phyloP scores from a whole-genome alignment of 352 stramenopile genomes.

The Globisporangium lucens region DNA sequence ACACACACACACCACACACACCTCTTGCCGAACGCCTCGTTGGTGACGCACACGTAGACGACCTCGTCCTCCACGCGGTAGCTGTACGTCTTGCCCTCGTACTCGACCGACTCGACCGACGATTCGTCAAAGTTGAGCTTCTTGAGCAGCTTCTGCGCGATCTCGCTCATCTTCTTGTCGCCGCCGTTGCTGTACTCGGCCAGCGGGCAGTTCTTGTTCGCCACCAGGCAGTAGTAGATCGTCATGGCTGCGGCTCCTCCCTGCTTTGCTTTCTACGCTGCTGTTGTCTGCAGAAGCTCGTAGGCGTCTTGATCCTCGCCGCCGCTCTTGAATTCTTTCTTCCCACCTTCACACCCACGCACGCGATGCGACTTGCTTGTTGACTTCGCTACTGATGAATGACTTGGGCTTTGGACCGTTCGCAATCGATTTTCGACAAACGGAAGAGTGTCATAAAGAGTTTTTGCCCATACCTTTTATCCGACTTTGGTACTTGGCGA shows the following conservation, averaged over 20 bases:
- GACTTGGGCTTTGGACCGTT: too few species aligned
- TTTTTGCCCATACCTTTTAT: too few species aligned
- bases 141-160: slow-evolving; percentile 83
- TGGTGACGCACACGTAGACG: slow-evolving; percentile 82
- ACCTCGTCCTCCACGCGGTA: slow-evolving; percentile 85
- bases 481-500: too few species aligned
- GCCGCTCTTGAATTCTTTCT: too few species aligned
- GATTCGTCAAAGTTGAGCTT: slow-evolving; percentile 76
- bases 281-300: too few species aligned
- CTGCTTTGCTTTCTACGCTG: too few species aligned
- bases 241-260: slow-evolving; percentile 35
- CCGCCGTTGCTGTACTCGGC: slow-evolving; percentile 79
- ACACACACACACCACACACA: slow-evolving; percentile 15
- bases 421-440: too few species aligned
- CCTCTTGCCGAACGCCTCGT: slow-evolving; percentile 78
- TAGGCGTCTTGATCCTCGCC: too few species aligned
- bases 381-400: too few species aligned
- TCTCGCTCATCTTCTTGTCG: slow-evolving; percentile 86
- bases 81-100: slow-evolving; percentile 80
- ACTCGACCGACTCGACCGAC: slow-evolving; percentile 79
- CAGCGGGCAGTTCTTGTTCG: slow-evolving; percentile 76
- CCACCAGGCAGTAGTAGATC: slow-evolving; percentile 88
- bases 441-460: too few species aligned
- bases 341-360: too few species aligned
- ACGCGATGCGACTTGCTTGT: too few species aligned